A percentile compares a stretch with the other conserved stretches of the same genome.
phyloP scores from a whole-genome alignment of 371 early-diverging fungal genomes.

The Entomophthora muscae region DNA sequence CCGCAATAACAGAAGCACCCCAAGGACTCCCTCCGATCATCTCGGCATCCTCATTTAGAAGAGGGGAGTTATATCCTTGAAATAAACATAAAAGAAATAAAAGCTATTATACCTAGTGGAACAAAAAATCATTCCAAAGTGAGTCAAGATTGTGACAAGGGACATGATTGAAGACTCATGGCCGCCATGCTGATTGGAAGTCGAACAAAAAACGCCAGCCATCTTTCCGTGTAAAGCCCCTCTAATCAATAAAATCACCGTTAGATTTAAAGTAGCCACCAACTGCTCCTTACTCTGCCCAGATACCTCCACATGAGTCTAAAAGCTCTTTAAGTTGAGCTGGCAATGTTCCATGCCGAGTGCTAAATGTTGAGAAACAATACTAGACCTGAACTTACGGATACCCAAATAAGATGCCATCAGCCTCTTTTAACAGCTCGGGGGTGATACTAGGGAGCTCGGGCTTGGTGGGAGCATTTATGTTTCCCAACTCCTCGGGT shows the following conservation, averaged over 20 bases:
- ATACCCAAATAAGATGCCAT: constrained; percentile 47
- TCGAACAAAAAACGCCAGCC: constrained; percentile 52
- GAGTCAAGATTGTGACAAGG: constrained; percentile 47
- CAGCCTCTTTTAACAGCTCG: constrained; percentile 37
- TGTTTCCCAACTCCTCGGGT: constrained; percentile 29
- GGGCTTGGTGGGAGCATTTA: constrained; percentile 41
- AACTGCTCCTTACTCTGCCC: constrained; percentile 19
- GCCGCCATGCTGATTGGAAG: constrained; percentile 55
- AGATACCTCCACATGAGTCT: constrained; percentile 57
- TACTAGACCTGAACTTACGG: constrained; percentile 20
- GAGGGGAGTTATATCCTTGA: constrained; percentile 20
- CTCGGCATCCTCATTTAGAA: constrained; percentile 26
- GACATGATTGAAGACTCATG: constrained; percentile 59
- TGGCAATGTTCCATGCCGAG: constrained; percentile 47
- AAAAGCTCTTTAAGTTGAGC: constrained; percentile 54
- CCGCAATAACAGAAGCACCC: constrained; percentile 17
- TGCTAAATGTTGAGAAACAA: constrained; percentile 11
- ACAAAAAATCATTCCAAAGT: constrained; percentile 71
- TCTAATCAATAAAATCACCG: constrained; percentile 27
- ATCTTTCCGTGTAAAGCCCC: constrained; percentile 50
- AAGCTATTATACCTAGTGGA: constrained; percentile 40
- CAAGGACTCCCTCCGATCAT: constrained; percentile 53
- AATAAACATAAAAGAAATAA: constrained; percentile 15
- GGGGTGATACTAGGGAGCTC: constrained; percentile 38
- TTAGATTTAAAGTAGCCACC: not conserved